Conservation (phyloP, 1,284 basidiomycete species). For the Phaffia rhodozyma region DNA sequence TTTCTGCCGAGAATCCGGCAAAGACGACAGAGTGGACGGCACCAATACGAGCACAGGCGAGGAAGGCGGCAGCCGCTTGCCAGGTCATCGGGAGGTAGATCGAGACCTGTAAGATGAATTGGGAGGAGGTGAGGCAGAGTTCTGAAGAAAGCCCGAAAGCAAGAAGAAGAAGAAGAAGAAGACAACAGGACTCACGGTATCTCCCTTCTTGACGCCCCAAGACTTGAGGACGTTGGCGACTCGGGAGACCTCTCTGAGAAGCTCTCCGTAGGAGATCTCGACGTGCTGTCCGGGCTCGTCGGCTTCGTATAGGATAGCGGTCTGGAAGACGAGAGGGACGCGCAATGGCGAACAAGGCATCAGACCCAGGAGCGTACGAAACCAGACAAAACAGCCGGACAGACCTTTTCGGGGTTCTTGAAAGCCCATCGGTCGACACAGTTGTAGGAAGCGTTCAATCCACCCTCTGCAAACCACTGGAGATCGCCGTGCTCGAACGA, state of each 20-base stretch:
- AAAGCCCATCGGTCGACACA: constrained; percentile 91
- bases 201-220: constrained; percentile 89
- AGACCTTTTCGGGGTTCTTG: constrained; percentile 75
- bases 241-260: constrained; percentile 77
- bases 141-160: no score
- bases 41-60: constrained; percentile 93
- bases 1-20: constrained; percentile 95
- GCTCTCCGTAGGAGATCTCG: constrained; percentile 68
- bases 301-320: constrained; percentile 96
- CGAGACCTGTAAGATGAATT: constrained; percentile 29
- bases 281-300: constrained; percentile 79
- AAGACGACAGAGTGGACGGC: constrained; percentile 98
- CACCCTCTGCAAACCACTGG: constrained; percentile 88
- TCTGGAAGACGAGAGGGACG: constrained; percentile 36
- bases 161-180: background rate
- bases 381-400: no score
- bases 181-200: constrained; percentile 46
- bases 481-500: constrained; percentile 79
- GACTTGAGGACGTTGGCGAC: constrained; percentile 85
- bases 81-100: constrained; percentile 41
- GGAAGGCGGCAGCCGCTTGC: constrained; percentile 89
- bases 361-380: no score
- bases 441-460: constrained; percentile 87
- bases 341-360: background rate
- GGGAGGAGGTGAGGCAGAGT: background rate